These are phyloP conservation scores for Lodderomyces metapsilosis DNA, from an alignment of 1,139 yeast genomes.

Conservation along the genomic window DNA sequence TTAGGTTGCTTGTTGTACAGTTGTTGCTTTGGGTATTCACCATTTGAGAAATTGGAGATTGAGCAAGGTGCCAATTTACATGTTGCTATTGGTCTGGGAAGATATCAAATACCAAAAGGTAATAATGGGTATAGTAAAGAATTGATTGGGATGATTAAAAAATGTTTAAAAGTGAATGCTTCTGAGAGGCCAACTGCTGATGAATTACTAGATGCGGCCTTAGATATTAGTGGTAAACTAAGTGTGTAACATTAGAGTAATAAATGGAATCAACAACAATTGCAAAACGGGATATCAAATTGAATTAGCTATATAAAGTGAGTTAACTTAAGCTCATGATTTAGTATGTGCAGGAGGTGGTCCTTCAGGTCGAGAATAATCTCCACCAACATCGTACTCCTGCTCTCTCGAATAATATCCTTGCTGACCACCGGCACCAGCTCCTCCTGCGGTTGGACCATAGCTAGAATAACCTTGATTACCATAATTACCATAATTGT, in stretches of 20 bases:
- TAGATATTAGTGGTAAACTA: conserved; percentile 27
- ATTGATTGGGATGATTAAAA: conserved; percentile 52
- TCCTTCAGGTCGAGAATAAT: conserved; percentile 9
- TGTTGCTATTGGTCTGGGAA: conserved; percentile 74
- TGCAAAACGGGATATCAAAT: too few relatives aligned
- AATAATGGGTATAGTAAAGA: conserved; percentile 48
- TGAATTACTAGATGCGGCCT: conserved; percentile 50
- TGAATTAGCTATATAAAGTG: too few relatives aligned
- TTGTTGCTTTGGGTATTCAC: conserved; percentile 74
- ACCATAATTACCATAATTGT: conserved; percentile 3
- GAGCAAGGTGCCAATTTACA: conserved; percentile 80
- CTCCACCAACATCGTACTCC: conserved; percentile 1
- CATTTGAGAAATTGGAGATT: conserved; percentile 81
- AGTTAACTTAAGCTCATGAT: neutral
- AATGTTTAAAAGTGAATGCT: conserved; percentile 64
- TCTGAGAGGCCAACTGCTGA: conserved; percentile 60
- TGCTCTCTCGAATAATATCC: conserved; percentile 1
- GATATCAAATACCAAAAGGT: conserved; percentile 58
- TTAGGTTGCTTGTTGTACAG: conserved; percentile 82
- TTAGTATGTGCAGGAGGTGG: conserved; percentile 14
- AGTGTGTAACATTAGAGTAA: too few relatives aligned
- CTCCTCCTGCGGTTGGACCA: conserved; percentile 1
- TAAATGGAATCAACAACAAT: too few relatives aligned
- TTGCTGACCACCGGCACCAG: conserved; percentile 5
- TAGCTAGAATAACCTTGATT: neutral